Evolutionary conservation across 2,329 filamentous ascomycete genomes (phyloP).

Genomic region (Coniochaeta sp.): DNA sequence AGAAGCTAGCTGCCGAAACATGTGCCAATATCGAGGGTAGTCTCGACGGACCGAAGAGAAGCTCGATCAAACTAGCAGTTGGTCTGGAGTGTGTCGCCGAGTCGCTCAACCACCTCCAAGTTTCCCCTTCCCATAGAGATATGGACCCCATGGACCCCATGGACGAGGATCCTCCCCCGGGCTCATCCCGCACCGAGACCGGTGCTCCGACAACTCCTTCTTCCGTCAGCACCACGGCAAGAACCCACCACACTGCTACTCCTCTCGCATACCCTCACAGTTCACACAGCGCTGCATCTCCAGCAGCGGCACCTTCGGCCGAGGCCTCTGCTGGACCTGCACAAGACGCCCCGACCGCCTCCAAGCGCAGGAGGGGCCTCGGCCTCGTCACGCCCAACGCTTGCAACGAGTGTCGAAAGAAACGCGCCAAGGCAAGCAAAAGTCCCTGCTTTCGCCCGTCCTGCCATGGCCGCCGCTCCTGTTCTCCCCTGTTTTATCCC

Average conservation of each 20-base stretch:
- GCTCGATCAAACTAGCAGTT: too few relatives aligned
- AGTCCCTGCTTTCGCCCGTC: slow-evolving; percentile 1
- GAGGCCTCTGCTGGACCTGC: background rate
- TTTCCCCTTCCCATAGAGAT: too few relatives aligned
- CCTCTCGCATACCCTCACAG: slow-evolving; percentile 1
- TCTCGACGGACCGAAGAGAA: too few relatives aligned
- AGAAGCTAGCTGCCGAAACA: too few relatives aligned
- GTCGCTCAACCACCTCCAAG: too few relatives aligned
- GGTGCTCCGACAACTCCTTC: slow-evolving; percentile 2
- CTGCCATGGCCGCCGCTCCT: background rate
- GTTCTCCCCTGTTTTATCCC: too few relatives aligned
- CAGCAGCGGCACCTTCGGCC: background rate
- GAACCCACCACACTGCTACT: slow-evolving; percentile 6
- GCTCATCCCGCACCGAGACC: background rate
- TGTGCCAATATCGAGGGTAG: too few relatives aligned
- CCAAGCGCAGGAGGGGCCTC: slow-evolving; percentile 45
- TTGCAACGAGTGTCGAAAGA: slow-evolving; percentile 54
- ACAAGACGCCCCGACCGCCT: slow-evolving; percentile 11
- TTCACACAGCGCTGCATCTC: background rate
- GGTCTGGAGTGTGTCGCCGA: background rate
- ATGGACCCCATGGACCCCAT: slow-evolving; percentile 15
- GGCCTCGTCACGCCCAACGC: slow-evolving; percentile 53
- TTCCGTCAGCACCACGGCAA: slow-evolving; percentile 2
- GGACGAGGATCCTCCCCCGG: slow-evolving; percentile 3
- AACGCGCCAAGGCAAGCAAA: slow-evolving; percentile 46